These are phyloP conservation scores for Neoarthrinium moseri DNA, from an alignment of 2,329 filamentous ascomycete genomes.

Conservation along the genomic window DNA sequence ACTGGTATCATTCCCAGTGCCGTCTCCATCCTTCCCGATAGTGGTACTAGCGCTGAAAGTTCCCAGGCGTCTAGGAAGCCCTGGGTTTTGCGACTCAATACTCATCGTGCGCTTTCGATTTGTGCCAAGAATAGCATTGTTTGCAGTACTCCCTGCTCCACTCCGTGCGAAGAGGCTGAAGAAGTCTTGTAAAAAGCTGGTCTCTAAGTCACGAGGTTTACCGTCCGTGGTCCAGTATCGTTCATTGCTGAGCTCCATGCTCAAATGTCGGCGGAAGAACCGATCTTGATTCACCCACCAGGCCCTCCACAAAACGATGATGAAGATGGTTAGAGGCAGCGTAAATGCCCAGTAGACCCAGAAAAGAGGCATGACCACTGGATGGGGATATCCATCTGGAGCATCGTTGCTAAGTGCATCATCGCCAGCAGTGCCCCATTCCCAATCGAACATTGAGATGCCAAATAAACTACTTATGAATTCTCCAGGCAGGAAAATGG, in stretches of 20 bases:
- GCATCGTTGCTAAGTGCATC: slow-evolving; percentile 31
- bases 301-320: slow-evolving; percentile 40
- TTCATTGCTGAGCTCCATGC: slow-evolving; percentile 45
- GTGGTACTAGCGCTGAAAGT: slow-evolving; percentile 12
- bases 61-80: slow-evolving; percentile 4
- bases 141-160: slow-evolving; percentile 20
- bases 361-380: slow-evolving; percentile 38
- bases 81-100: slow-evolving; percentile 6
- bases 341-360: slow-evolving; percentile 47
- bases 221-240: slow-evolving; percentile 46
- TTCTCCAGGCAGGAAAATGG: slow-evolving; percentile 46
- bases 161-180: slow-evolving; percentile 28
- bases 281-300: slow-evolving; percentile 49
- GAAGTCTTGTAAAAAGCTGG: slow-evolving; percentile 42
- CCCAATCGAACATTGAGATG: slow-evolving; percentile 47
- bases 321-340: slow-evolving; percentile 40
- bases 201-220: slow-evolving; percentile 38
- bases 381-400: slow-evolving; percentile 21
- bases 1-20: slow-evolving; percentile 10
- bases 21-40: slow-evolving; percentile 14
- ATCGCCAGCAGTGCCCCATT: slow-evolving; percentile 24
- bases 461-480: slow-evolving; percentile 45
- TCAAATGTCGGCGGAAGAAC: slow-evolving; percentile 43
- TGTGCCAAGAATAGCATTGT: slow-evolving; percentile 22
- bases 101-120: slow-evolving; percentile 5